Evolutionary conservation across 2,329 filamentous ascomycete genomes (phyloP), one percentile per base, ranked within the genome.

Genomic region (Phaeosphaeria sp.): DNA sequence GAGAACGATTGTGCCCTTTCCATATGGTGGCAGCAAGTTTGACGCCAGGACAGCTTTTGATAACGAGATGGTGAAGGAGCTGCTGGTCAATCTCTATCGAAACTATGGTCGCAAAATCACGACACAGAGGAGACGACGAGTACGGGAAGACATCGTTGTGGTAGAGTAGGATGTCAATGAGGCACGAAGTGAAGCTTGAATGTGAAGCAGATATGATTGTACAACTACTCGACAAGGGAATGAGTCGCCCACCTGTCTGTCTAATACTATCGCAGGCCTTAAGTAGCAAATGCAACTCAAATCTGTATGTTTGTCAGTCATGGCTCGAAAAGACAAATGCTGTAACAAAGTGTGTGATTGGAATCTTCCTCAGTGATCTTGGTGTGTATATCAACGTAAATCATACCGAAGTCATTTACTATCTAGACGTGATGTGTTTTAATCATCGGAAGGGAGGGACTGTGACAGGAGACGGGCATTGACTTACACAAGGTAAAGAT

Each of bases 361-460:
- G 56, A 48, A 39, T 54, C 56, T 71, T 77, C 83, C 84, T 88
- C 86, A 88, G 86, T 85, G 86, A 88, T 88, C 86, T 88, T 88
- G 86, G 86, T 88, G 84, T 55, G 25, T 50, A 71, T 68, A 83
- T 82, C 30, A 76, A 81, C 76, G 74, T 80, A 82, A 79, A 82
- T 87, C 85, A 88, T 81, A 67, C 80, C 81, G 76, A 69, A 74
- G 82, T 88, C 85, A 87, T 80, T 78, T 88, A 88, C 86, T 88
- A 88, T 89, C 87, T 89, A 89, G 73, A 71, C 70, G 82, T 78
- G 82, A 73, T 58, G 58, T 36, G 72, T 83, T 88, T 75, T 89
- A 88, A 89, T 90, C 87, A 87, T 87, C 72, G 86, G 83, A 83
- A 78, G 63, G 70, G 72, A 21, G 47, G 17, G 48, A 33, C n/a